Base-by-base conservation (phyloP, 768 basidiomycete species). In the Boletus reticulatus region DNA sequence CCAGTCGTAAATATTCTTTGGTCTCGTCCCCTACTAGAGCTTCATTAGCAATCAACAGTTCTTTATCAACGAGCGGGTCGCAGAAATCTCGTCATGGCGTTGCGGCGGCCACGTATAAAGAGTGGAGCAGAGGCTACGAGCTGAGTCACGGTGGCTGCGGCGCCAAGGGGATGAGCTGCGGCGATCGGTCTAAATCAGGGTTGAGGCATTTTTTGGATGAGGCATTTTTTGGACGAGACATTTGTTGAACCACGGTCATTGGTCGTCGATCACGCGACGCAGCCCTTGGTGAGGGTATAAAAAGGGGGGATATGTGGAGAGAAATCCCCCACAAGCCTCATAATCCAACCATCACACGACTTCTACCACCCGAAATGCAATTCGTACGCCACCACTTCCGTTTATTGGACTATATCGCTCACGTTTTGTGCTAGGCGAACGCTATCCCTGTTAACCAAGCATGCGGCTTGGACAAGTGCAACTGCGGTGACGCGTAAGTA, bases 401-500 rank as follows among this genome's bases (percentile, higher is more conserved):
- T 10, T 27, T 2, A 4, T 39, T 24, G 5, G 36, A 6, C 6
- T n/a, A 1, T n/a, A 11, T 50, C 34, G 14, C 53, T 61, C 19
- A 58, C 22, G 9, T 11, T 13, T 20, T 5, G 10, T 6, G 36
- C 52, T 11, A 64, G 63, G 48, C 36, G 7, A 53, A 55, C 51
- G 16, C 39, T 27, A 56, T 31, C 24, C 59, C 54, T 4, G 63
- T 65, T 12, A 62, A 64, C 54, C 51, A 64, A 38, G 59, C 53
- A 1, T 64, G 63, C 42, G 54, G 56, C 22, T 2, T 42, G 47
- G 1, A 9, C 16, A n/a, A 9, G 0, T 64, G 63, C 54, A 42
- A 19, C 20, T 58, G 63, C 20, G 55, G 60, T 10, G 53, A 24
- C 11, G 10, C 51, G 62, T 58, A 31, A 38, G 62, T 41, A 2